A percentile compares a stretch with the other conserved stretches of the same genome.
These are phyloP conservation scores for Pseudonitzschia multistriata DNA, from an alignment of 108 stramenopile genomes.

Conservation along the genomic window DNA sequence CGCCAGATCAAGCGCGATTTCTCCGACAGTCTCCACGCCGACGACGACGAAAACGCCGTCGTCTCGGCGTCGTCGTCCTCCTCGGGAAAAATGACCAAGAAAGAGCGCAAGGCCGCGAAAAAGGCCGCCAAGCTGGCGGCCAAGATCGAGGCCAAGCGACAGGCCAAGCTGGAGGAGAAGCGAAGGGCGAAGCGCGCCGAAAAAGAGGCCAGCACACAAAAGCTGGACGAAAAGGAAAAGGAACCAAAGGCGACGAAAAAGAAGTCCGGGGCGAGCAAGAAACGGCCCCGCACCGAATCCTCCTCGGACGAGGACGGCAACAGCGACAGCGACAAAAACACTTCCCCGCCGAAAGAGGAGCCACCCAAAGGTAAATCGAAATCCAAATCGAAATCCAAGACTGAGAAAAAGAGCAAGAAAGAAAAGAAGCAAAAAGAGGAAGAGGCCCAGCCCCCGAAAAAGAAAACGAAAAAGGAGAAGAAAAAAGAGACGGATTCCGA, in stretches of 20 bases:
- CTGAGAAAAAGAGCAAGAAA: constrained; percentile 3
- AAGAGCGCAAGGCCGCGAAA: constrained; percentile 18
- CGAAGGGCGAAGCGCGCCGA: constrained; percentile 45
- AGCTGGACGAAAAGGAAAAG: background rate
- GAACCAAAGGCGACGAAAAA: constrained; percentile 1
- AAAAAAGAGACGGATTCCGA: background rate
- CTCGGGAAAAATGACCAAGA: too few species aligned
- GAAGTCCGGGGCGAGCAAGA: constrained; percentile 4
- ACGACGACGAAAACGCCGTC: constrained; percentile 24
- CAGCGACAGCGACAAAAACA: background rate
- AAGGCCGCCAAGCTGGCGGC: constrained; percentile 53
- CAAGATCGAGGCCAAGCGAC: constrained; percentile 68
- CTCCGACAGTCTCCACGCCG: constrained; percentile 41
- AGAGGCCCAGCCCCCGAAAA: background rate
- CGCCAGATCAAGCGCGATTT: constrained; percentile 78
- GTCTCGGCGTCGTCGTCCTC: constrained; percentile 5
- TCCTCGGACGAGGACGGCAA: background rate
- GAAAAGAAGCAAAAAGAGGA: background rate
- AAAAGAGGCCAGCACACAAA: constrained; percentile 7
- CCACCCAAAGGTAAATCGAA: background rate
- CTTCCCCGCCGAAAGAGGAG: background rate
- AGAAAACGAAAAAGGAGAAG: background rate
- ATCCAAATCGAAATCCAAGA: too few species aligned
- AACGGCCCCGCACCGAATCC: background rate
- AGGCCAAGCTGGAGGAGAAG: constrained; percentile 67